phyloP scores from a whole-genome alignment of 768 basidiomycete species.

The Hydnomerulius pinastri region DNA sequence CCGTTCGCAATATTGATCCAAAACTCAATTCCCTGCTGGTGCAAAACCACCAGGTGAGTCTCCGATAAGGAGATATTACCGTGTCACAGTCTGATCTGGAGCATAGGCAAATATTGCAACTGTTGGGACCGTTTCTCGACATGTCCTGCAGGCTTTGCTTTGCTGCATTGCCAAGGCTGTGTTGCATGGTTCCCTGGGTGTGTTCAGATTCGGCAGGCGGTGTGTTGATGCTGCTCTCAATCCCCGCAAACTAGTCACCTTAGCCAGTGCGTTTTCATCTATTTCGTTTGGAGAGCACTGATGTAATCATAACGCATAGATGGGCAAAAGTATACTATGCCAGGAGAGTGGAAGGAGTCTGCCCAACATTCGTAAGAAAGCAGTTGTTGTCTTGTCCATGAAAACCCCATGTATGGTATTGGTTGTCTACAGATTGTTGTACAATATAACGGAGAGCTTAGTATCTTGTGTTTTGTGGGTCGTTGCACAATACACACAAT shows the following conservation, averaged over 20 bases:
- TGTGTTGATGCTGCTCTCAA: neutral
- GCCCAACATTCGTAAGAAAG: neutral
- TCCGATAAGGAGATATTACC: too few species aligned
- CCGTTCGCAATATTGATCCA: too few species aligned
- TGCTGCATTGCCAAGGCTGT: neutral
- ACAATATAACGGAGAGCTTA: too few species aligned
- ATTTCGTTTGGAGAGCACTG: neutral
- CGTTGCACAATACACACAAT: too few species aligned
- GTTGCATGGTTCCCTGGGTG: neutral
- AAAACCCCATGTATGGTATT: too few species aligned
- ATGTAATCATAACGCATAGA: neutral
- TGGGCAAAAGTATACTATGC: neutral
- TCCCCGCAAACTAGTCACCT: neutral
- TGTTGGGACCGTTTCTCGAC: neutral
- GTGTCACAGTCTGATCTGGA: neutral
- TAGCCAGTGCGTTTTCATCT: neutral
- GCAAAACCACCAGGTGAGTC: neutral
- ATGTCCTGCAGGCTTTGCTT: too few species aligned
- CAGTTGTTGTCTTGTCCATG: too few species aligned
- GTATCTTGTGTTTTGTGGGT: too few species aligned
- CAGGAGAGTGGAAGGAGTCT: neutral
- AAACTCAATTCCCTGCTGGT: neutral
- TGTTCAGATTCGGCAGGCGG: neutral
- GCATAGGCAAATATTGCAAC: neutral
- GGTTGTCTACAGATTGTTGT: too few species aligned